A percentile compares a stretch with the other conserved stretches of the same genome.
These are phyloP conservation scores for Lycium barbarum DNA, from an alignment of 257 asterid species.

Conservation along the genomic window DNA sequence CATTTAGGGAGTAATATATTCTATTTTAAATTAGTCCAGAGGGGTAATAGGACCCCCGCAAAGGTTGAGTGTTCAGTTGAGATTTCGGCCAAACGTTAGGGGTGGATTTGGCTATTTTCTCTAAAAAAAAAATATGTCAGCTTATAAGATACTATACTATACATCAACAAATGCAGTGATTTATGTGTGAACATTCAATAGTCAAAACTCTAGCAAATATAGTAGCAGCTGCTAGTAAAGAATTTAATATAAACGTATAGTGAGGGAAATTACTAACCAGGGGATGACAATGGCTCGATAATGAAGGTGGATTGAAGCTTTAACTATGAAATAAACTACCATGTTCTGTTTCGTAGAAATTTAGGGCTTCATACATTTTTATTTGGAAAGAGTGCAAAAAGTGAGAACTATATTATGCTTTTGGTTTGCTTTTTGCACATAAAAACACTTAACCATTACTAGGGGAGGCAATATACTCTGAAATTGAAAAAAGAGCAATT, in stretches of 20 bases:
- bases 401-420: too few relatives aligned
- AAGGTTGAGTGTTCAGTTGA: too few relatives aligned
- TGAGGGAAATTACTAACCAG: conserved; percentile 49
- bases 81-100: too few relatives aligned
- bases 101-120: too few relatives aligned
- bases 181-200: neutral
- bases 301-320: conserved; percentile 51
- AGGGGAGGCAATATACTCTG: too few relatives aligned
- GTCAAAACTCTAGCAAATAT: neutral
- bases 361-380: neutral
- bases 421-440: too few relatives aligned
- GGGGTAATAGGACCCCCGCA: too few relatives aligned
- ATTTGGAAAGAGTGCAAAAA: neutral
- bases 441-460: too few relatives aligned
- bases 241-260: neutral
- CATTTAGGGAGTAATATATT: too few relatives aligned
- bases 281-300: conserved; percentile 47
- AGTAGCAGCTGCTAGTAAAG: neutral
- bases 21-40: too few relatives aligned
- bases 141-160: neutral
- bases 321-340: conserved; percentile 48
- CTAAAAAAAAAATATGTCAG: neutral
- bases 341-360: conserved; percentile 31
- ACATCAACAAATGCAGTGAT: neutral
- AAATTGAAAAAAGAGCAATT: too few relatives aligned